Base-by-base conservation (phyloP, 208 protist species). In the Naegleria gruberi region DNA sequence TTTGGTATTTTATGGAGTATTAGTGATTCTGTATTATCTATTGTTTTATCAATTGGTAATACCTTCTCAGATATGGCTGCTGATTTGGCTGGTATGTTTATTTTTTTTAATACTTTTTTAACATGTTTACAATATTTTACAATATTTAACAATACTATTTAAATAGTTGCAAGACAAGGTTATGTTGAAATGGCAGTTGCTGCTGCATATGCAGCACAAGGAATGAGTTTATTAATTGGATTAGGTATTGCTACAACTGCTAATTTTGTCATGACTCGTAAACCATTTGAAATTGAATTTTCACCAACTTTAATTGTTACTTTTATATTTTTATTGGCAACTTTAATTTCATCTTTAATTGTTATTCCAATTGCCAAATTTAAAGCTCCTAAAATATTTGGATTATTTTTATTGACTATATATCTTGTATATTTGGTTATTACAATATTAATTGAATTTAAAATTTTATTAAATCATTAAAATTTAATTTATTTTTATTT, bases 31-130 rank as follows among this genome's bases (percentile, higher is more conserved):
- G 37, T 92, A 40, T 23, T 92, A 6, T 91, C 46, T 23, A 55
- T 90, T 73, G 92, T 89, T 43, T 5, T 92, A 41, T 89, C 84
- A 30, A 5, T 91, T 42, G 91, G 91, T 30, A 91, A 92, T 74
- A n/a, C 91, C 4, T 43, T 92, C 4, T 19, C 17, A 26, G 88
- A 89, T 74, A 23, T 89, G 26, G 85, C 41, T 74, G 65, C 65
- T 37, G 65, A 77, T 37, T 1, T 77, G 10, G 65, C 30, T 30
- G n/a, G n/a, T n/a, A n/a, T n/a, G n/a, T n/a, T n/a, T n/a, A n/a
- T n/a, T n/a, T n/a, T n/a, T n/a, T n/a, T n/a, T n/a, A n/a, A n/a
- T n/a, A n/a, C n/a, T n/a, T n/a, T n/a, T n/a, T n/a, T n/a, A n/a
- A n/a, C n/a, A n/a, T n/a, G n/a, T n/a, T n/a, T n/a, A n/a, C n/a